Percentiles rank a stretch among this genome's conserved stretches.
Evolutionary conservation across 306 rosid species (phyloP).

Genomic region (Cucumis sativus): DNA sequence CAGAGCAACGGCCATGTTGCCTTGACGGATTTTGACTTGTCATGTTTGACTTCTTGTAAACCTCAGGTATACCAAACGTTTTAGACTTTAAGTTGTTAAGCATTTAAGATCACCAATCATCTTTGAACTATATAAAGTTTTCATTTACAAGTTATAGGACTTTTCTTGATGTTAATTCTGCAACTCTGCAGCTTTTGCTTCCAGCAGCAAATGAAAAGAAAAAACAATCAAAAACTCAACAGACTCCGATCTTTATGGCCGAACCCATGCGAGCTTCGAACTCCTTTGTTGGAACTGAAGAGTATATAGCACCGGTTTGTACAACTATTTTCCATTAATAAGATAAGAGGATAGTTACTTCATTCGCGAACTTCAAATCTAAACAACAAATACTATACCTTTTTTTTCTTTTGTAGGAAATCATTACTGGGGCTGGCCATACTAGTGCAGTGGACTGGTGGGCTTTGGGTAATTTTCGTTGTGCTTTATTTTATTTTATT

Average conservation of each 20-base stretch:
- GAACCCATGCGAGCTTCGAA: slow-evolving; percentile 98
- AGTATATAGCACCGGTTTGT: slow-evolving; percentile 98
- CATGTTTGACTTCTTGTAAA: slow-evolving; percentile 80
- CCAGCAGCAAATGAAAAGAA: slow-evolving; percentile 47
- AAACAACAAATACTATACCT: not conserved
- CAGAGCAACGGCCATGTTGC: slow-evolving; percentile 67
- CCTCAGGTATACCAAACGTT: slow-evolving; percentile 53
- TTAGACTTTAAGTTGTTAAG: not conserved
- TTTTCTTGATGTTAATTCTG: not conserved
- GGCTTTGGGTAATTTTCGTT: slow-evolving; percentile 69
- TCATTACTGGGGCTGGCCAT: slow-evolving; percentile 88
- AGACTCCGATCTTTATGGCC: slow-evolving; percentile 71
- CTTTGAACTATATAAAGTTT: not conserved
- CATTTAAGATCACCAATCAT: not conserved
- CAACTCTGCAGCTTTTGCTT: slow-evolving; percentile 53
- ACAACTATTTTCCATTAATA: slow-evolving; percentile 1
- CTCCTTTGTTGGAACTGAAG: slow-evolving; percentile 98
- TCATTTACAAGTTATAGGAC: not conserved
- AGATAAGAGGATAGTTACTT: not conserved
- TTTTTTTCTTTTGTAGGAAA: slow-evolving; percentile 40
- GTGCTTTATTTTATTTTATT: not conserved
- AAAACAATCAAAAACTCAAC: slow-evolving; percentile 39
- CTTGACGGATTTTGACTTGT: slow-evolving; percentile 86
- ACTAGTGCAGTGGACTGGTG: slow-evolving; percentile 99
- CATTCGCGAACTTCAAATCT: not conserved